Percentiles rank a stretch among this genome's conserved stretches.
Evolutionary conservation across 2,329 filamentous ascomycete genomes (phyloP).

Genomic region (Neofusicoccum umdonicola): DNA sequence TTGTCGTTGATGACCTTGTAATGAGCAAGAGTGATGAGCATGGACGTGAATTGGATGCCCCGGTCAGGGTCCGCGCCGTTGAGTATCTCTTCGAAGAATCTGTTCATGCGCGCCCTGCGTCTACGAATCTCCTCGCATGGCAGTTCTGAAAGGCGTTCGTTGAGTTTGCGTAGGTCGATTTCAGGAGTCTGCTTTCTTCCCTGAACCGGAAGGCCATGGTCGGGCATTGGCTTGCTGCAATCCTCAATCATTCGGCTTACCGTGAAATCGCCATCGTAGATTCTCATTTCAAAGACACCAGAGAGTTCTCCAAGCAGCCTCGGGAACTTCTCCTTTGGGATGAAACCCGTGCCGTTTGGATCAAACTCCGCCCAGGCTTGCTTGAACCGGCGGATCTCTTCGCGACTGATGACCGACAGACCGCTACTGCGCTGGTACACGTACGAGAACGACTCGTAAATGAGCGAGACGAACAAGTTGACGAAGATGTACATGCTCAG

Average conservation of each 20-base stretch:
- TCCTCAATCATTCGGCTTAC: slow-evolving; percentile 85
- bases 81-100: slow-evolving; percentile 96
- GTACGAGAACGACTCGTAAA: slow-evolving; percentile 99
- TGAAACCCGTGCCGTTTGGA: slow-evolving; percentile 85
- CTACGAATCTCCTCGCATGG: slow-evolving; percentile 73
- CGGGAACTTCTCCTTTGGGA: slow-evolving; percentile 85
- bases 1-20: slow-evolving; percentile 99
- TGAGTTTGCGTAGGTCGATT: slow-evolving; percentile 74
- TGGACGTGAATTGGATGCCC: slow-evolving; percentile 87
- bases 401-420: slow-evolving; percentile 83
- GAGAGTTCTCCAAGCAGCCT: slow-evolving; percentile 85
- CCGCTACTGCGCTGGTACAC: slow-evolving; percentile 96
- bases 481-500: slow-evolving; percentile 99
- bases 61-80: slow-evolving; percentile 86
- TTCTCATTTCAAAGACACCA: slow-evolving; percentile 94
- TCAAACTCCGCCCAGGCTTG: slow-evolving; percentile 97
- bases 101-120: slow-evolving; percentile 76
- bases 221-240: slow-evolving; percentile 60
- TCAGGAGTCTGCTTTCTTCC: slow-evolving; percentile 37
- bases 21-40: slow-evolving; percentile 93
- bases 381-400: slow-evolving; percentile 95
- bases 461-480: slow-evolving; percentile 95
- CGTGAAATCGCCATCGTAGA: slow-evolving; percentile 88
- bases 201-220: slow-evolving; percentile 48
- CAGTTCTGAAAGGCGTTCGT: slow-evolving; percentile 68